Base-by-base conservation (phyloP, 805 yeast species). In the Schwanniomyces pseudopolymorphus region DNA sequence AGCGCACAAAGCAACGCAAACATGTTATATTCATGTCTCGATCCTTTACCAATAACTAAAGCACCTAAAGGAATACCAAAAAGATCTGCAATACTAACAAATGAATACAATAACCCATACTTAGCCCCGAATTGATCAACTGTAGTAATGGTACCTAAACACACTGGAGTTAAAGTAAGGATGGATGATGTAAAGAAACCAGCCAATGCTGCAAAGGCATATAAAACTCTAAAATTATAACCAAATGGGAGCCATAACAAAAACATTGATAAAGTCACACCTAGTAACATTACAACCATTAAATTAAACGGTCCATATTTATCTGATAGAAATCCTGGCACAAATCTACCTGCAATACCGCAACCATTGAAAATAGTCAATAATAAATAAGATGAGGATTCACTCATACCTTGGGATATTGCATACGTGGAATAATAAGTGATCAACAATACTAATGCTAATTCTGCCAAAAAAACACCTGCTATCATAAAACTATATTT, bases 221-320 rank as follows among this genome's bases (percentile, higher is more conserved):
- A 77, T 43, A 84, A 62, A 0, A 70, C 75, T 1, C 63, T 64
- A 24, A 68, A 45, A 42, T 60, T 53, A 7, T 58, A 47, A 0
- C 88, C 89, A 45, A 83, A 77, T 1, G 91, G 90, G 17, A 84
- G 63, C 90, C 90, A 84, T n/a, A 85, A 55, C 0, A 72, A 70
- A 40, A 85, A 66, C 2, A 80, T 70, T 16, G 79, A 60, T 0
- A 83, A 10, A 1, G 75, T 65, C n/a, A 79, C 67, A 6, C 80
- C 63, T 2, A 61, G 27, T n/a, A 78, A 60, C 67, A 82, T 74
- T 2, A 70, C 38, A 9, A 73, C 60, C 78, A 82, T 78, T 44
- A 81, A 72, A 57, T 83, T 84, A 60, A 76, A 82, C 19, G 77
- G 69, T 3, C 89, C 89, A 40, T 69, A 53, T 25, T 57, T 57